These are phyloP conservation scores for Cyclotella cryptica DNA, from an alignment of 108 stramenopile genomes.

Conservation along the genomic window DNA sequence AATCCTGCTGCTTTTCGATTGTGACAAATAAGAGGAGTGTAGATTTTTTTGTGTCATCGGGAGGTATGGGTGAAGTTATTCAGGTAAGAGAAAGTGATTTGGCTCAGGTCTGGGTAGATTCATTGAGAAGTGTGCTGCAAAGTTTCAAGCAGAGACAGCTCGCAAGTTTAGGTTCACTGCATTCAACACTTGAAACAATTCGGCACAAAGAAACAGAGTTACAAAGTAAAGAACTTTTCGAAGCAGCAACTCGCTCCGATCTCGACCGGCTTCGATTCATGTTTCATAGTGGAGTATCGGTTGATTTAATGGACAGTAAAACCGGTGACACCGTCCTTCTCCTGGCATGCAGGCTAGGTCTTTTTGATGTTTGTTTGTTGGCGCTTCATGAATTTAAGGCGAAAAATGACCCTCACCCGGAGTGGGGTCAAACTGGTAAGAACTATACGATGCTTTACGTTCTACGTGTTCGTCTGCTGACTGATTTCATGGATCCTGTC, in stretches of 20 bases:
- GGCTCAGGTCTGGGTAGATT: constrained; percentile 17
- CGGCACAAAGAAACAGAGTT: constrained; percentile 17
- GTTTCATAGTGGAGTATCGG: constrained; percentile 48
- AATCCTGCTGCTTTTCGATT: constrained; percentile 42
- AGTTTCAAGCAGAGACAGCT: constrained; percentile 1
- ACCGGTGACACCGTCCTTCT: constrained; percentile 69
- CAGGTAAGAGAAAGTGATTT: constrained; percentile 12
- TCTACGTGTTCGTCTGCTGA: not conserved
- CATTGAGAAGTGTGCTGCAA: constrained; percentile 23
- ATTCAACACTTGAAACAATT: not conserved
- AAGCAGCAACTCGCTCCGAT: constrained; percentile 37
- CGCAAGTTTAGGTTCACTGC: not conserved
- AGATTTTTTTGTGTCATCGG: constrained; percentile 36
- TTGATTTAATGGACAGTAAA: constrained; percentile 39
- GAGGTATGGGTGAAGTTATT: not conserved
- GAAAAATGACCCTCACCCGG: constrained; percentile 77
- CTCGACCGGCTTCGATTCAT: constrained; percentile 24
- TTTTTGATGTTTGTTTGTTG: constrained; percentile 53
- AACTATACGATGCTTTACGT: not conserved
- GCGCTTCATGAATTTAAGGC: constrained; percentile 60
- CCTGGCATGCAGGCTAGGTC: constrained; percentile 67
- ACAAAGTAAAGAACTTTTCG: constrained; percentile 25
- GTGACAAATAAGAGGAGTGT: constrained; percentile 21
- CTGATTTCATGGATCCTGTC: not conserved
- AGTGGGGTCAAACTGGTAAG: constrained; percentile 47